Conservation (phyloP, 2,329 filamentous ascomycete genomes). For the Fusarium sp. region DNA sequence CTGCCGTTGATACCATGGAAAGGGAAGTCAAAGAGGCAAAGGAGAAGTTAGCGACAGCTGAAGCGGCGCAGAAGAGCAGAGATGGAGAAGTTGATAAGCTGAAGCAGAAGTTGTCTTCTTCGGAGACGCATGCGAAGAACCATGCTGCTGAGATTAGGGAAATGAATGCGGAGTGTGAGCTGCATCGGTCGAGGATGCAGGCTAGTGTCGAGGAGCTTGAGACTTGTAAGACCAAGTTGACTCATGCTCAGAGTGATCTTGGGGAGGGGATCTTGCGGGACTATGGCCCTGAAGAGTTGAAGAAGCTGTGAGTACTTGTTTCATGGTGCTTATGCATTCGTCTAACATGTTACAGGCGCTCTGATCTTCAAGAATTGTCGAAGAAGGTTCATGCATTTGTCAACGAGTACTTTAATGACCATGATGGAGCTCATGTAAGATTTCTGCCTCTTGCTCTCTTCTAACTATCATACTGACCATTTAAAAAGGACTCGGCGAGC, state of each 20-base stretch:
- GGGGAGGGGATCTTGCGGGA: constrained; percentile 43
- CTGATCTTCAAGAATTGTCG: constrained; percentile 43
- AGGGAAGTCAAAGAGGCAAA: constrained; percentile 61
- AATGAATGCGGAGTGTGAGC: constrained; percentile 47
- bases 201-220: constrained; percentile 35
- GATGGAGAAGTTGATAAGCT: constrained; percentile 61
- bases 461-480: background rate
- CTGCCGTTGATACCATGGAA: constrained; percentile 58
- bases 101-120: constrained; percentile 34
- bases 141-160: constrained; percentile 46
- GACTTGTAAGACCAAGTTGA: constrained; percentile 40
- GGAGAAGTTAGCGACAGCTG: constrained; percentile 57
- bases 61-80: constrained; percentile 60
- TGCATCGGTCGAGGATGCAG: constrained; percentile 47
- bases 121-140: constrained; percentile 35
- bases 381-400: constrained; percentile 47
- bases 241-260: constrained; percentile 42
- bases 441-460: accelerated
- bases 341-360: constrained; percentile 40
- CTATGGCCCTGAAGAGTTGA: constrained; percentile 39
- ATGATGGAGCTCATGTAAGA: constrained; percentile 44
- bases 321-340: accelerated
- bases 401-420: constrained; percentile 49
- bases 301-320: constrained; percentile 41
- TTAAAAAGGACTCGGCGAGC: constrained; percentile 31